Evolutionary conservation across 2,329 filamentous ascomycete species (phyloP).

Genomic region (Ophiognomonia clavigignenti-juglandacearum): DNA sequence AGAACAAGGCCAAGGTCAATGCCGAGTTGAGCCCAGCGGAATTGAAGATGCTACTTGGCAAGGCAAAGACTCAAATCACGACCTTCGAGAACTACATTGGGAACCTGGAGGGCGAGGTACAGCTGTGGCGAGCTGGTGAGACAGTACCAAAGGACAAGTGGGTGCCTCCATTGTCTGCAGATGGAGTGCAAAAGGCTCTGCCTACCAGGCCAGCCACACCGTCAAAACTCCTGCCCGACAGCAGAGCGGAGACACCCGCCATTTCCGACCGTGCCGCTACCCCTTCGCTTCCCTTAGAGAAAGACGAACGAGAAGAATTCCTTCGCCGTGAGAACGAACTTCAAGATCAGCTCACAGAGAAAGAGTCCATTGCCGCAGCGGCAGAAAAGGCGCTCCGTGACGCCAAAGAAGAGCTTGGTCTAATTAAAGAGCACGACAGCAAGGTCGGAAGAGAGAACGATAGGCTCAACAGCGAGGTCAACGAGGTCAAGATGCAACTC

Average conservation of each 20-base stretch:
- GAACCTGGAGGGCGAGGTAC: constrained; percentile 78
- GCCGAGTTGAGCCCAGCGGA: constrained; percentile 94
- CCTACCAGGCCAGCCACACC: constrained; percentile 49
- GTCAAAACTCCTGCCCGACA: constrained; percentile 48
- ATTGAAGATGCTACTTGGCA: constrained; percentile 87
- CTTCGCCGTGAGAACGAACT: constrained; percentile 92
- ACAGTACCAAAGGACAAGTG: constrained; percentile 84
- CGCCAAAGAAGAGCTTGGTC: constrained; percentile 78
- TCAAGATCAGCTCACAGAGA: constrained; percentile 93
- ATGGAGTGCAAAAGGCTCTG: constrained; percentile 42
- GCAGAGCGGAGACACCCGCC: constrained; percentile 56
- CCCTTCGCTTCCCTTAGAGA: constrained; percentile 82
- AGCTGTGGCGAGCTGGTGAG: constrained; percentile 83
- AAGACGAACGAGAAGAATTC: constrained; percentile 96
- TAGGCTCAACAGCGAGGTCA: constrained; percentile 75
- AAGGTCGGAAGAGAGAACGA: constrained; percentile 89
- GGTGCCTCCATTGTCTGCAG: constrained; percentile 61
- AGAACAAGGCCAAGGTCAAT: constrained; percentile 99
- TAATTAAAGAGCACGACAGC: constrained; percentile 79
- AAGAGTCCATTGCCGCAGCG: constrained; percentile 73
- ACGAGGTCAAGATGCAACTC: constrained; percentile 93
- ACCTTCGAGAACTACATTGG: constrained; percentile 85
- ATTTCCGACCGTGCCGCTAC: constrained; percentile 81
- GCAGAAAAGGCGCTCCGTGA: constrained; percentile 78
- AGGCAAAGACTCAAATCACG: constrained; percentile 83